Percentiles rank a stretch among this genome's conserved stretches.
Conservation (phyloP, 2,329 filamentous ascomycete genomes). For the Botrytis porri region DNA sequence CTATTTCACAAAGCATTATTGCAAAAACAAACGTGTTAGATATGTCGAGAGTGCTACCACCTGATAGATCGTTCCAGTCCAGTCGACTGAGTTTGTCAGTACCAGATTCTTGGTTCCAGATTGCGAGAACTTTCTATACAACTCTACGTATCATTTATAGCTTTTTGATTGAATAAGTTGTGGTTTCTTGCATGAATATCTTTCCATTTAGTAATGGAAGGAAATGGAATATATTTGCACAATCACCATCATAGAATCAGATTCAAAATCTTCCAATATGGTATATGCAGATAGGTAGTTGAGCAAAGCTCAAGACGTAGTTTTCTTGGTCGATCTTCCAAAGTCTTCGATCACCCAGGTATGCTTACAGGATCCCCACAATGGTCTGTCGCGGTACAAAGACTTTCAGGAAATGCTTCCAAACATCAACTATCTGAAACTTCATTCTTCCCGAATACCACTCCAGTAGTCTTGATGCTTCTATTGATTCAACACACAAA, state of each 20-base stretch:
- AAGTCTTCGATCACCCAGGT: neutral
- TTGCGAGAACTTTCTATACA: neutral
- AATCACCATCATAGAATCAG: neutral
- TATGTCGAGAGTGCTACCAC: neutral
- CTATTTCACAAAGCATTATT: neutral
- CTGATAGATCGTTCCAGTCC: neutral
- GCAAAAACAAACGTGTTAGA: neutral
- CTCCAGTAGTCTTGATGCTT: neutral
- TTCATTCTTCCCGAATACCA: neutral
- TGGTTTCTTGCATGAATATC: neutral
- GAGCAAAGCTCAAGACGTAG: neutral
- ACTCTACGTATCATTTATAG: neutral
- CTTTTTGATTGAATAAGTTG: neutral
- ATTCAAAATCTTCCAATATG: neutral
- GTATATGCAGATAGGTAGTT: neutral
- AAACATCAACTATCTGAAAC: neutral
- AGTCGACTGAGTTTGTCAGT: neutral
- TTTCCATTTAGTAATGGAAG: neutral
- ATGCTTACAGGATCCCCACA: neutral
- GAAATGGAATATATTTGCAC: neutral
- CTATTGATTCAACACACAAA: neutral
- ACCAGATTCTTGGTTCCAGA: neutral
- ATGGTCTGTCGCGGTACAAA: neutral
- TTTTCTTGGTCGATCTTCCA: neutral
- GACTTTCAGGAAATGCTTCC: neutral